phyloP scores from a whole-genome alignment of 768 basidiomycete genomes.

The Kwoniella dendrophila region DNA sequence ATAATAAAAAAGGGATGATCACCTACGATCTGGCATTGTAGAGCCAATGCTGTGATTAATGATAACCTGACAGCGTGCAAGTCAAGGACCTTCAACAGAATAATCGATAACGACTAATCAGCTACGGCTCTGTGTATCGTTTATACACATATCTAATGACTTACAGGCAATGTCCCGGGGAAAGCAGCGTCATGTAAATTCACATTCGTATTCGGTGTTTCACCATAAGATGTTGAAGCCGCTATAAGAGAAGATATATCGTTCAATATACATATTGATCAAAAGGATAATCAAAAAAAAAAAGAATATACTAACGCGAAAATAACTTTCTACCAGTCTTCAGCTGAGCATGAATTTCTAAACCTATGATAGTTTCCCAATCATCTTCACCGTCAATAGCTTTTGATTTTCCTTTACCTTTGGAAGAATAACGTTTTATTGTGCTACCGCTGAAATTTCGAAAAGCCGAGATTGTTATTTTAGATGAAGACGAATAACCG shows the following conservation, averaged over 20 bases:
- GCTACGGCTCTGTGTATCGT: neutral
- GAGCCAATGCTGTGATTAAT: conserved; percentile 75
- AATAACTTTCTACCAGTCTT: conserved; percentile 86
- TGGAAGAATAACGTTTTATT: too few species aligned
- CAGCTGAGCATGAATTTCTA: conserved; percentile 95
- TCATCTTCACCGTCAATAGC: conserved; percentile 55
- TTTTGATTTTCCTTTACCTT: too few species aligned
- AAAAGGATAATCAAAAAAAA: neutral
- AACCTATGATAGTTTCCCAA: conserved; percentile 87
- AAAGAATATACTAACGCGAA: conserved; percentile 61
- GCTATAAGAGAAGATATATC: conserved; percentile 5
- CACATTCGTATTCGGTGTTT: conserved; percentile 72
- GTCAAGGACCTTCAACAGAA: conserved; percentile 62
- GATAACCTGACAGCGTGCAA: conserved; percentile 68
- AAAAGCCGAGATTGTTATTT: neutral
- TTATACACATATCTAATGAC: conserved; percentile 43
- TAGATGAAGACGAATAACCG: neutral
- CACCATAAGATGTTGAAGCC: conserved; percentile 56
- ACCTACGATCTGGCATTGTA: conserved; percentile 58
- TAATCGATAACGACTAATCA: conserved; percentile 56
- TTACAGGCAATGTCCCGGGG: conserved; percentile 88
- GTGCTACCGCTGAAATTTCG: neutral
- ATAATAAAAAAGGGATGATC: neutral
- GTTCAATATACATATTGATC: neutral
- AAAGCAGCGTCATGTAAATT: conserved; percentile 83